These are phyloP conservation scores for Thymus mandschuricus DNA, from an alignment of 257 asterid species.

Conservation along the genomic window DNA sequence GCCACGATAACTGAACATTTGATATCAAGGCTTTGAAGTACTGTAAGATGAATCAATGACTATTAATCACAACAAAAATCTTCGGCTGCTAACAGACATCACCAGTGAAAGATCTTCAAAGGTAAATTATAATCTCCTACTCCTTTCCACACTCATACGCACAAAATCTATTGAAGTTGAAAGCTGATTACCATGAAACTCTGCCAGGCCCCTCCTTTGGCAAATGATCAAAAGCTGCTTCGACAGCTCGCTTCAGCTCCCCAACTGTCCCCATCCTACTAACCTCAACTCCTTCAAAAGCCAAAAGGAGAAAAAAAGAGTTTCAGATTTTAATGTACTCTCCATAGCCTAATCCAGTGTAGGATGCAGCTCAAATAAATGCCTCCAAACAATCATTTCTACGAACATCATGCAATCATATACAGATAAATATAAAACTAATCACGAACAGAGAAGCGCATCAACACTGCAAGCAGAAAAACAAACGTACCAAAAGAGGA, in stretches of 20 bases:
- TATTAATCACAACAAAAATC: slow-evolving; percentile 1
- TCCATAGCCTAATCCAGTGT: not conserved
- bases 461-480: not conserved
- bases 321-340: slow-evolving; percentile 10
- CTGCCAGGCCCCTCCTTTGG: slow-evolving; percentile 63
- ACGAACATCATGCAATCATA: not conserved
- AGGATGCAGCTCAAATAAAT: not conserved
- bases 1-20: not conserved
- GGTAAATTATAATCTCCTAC: slow-evolving; percentile 3
- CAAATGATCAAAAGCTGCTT: slow-evolving; percentile 70
- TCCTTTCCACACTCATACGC: not conserved
- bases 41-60: not conserved
- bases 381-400: not conserved
- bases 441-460: not conserved
- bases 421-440: not conserved
- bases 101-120: not conserved
- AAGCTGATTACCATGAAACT: slow-evolving; percentile 74
- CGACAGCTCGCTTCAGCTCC: slow-evolving; percentile 80
- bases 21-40: not conserved
- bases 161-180: not conserved
- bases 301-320: not conserved
- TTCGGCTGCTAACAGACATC: slow-evolving; percentile 13
- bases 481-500: slow-evolving; percentile 62
- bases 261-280: slow-evolving; percentile 63
- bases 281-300: slow-evolving; percentile 65